Evolutionary conservation across 768 basidiomycete species (phyloP), one percentile per base, ranked within the genome.

Genomic region (Kondoa subrosea): DNA sequence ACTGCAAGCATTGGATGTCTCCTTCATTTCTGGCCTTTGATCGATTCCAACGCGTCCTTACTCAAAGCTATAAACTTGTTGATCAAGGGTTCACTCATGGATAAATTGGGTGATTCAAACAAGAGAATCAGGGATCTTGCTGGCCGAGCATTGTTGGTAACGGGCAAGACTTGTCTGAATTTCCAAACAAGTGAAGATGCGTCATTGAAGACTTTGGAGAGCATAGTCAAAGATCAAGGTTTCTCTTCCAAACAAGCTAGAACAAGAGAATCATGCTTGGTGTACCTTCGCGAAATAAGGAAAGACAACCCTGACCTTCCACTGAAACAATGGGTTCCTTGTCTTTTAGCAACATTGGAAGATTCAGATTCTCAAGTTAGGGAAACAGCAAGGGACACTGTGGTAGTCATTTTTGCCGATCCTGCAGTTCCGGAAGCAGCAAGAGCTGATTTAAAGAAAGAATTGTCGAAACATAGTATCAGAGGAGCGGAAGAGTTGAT

Each of bases 331-430:
- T 96, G 87, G 77, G 82, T 93, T 33, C 77, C 87, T 0, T 78
- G 81, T 15, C 83, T 99, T 63, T 89, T 96, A 34, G 88, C 86
- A 66, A 81, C 85, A 50, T 81, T 99, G 32, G 89, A 96, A 79
- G 93, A 97, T 77, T 84, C 85, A 0, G 95, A 99, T 74, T 83
- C 87, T 25, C 84, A 85, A 72, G 95, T 97, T 65, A 86, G 95
- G 57, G 87, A 91, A 66, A 86, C 85, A 75, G 86, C 92, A 4
- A 84, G 86, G 62, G 82, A 83, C 72, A 85, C 89, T 0, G 82
- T 90, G 68, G 82, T 95, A 17, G 85, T 86, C 71, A 81, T 99
- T 66, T 93, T 96, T 75, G 82, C 86, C 0, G 84, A 83, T 2
- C 32, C 70, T 2, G 17, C 30, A 17, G 89, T 90, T 16, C 84